Evolutionary conservation across 2,329 filamentous ascomycete species (phyloP).

Genomic region (Exophiala calicioides): DNA sequence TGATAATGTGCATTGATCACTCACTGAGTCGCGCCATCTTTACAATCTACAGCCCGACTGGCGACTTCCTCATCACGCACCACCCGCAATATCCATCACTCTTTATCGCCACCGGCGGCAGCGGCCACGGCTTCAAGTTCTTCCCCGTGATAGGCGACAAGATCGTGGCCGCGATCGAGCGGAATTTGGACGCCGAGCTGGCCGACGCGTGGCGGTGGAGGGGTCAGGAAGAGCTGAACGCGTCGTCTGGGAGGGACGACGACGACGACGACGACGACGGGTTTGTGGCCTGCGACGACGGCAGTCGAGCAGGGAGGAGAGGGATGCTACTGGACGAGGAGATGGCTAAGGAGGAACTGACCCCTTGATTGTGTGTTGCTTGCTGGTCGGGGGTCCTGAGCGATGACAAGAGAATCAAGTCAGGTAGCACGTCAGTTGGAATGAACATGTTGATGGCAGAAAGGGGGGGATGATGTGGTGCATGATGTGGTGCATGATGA

Average conservation of each 20-base stretch:
- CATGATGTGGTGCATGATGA: too few relatives aligned
- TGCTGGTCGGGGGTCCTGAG: too few relatives aligned
- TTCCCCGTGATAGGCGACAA: slow-evolving; percentile 64
- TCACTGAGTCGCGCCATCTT: not conserved
- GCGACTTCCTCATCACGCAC: slow-evolving; percentile 70
- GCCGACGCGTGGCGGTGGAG: slow-evolving; percentile 47
- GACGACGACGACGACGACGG: slow-evolving; percentile 22
- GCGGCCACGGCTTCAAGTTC: slow-evolving; percentile 67
- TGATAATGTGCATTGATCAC: not conserved
- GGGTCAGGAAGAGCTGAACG: slow-evolving; percentile 17
- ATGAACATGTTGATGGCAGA: too few relatives aligned
- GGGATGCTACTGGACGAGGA: slow-evolving; percentile 46
- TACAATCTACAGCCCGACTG: slow-evolving; percentile 48
- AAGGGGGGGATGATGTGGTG: too few relatives aligned
- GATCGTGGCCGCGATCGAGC: slow-evolving; percentile 50
- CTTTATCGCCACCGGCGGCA: slow-evolving; percentile 55
- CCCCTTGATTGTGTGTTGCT: too few relatives aligned
- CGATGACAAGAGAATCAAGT: too few relatives aligned
- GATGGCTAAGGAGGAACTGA: slow-evolving; percentile 23
- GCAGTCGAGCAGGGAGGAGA: slow-evolving; percentile 43
- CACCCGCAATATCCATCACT: slow-evolving; percentile 59
- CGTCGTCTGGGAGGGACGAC: too few relatives aligned
- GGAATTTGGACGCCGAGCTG: slow-evolving; percentile 44
- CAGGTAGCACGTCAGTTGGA: too few relatives aligned
- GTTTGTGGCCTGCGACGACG: slow-evolving; percentile 36